A percentile compares a stretch with the other conserved stretches of the same genome.
phyloP scores from a whole-genome alignment of 1,139 yeast species.

The Protomyces gravidus region DNA sequence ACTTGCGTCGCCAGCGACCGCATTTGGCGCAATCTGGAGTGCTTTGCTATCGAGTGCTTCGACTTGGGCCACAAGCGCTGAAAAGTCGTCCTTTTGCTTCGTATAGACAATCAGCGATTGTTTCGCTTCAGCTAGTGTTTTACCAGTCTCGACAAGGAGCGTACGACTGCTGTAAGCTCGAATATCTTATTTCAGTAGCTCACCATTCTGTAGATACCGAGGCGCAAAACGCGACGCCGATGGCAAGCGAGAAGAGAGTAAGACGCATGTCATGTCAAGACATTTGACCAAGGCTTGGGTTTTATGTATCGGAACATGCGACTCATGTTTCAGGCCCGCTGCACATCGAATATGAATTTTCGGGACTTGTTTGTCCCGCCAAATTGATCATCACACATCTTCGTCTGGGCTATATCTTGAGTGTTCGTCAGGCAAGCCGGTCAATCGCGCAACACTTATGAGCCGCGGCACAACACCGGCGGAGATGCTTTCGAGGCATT shows the following conservation, averaged over 20 bases:
- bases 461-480: background rate
- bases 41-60: background rate
- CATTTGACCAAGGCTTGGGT: too few species aligned
- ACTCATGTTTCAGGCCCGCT: too few species aligned
- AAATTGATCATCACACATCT: background rate
- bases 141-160: background rate
- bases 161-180: too few species aligned
- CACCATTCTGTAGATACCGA: too few species aligned
- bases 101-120: background rate
- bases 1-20: background rate
- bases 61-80: background rate
- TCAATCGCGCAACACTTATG: background rate
- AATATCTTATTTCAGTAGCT: too few species aligned
- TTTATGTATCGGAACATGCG: too few species aligned
- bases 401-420: background rate
- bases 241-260: too few species aligned
- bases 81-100: background rate
- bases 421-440: background rate
- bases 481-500: constrained; percentile 29
- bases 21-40: background rate
- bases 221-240: too few species aligned
- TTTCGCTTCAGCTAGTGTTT: background rate
- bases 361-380: too few species aligned
- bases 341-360: too few species aligned
- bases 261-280: too few species aligned